Evolutionary conservation across 1,139 yeast genomes (phyloP).

Genomic region (Taphrina communis): DNA sequence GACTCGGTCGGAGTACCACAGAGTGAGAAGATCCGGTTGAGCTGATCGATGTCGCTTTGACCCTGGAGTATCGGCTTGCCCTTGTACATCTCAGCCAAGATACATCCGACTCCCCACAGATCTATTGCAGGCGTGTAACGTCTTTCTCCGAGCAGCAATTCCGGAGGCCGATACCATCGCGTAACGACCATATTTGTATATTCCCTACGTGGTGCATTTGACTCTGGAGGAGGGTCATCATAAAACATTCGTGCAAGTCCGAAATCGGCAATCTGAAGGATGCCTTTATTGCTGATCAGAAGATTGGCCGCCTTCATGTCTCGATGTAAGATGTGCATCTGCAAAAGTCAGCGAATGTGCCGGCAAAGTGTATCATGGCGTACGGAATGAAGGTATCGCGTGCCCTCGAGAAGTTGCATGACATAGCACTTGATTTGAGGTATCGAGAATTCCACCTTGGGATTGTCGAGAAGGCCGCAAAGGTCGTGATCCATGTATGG

Average conservation of each 20-base stretch:
- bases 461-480: conserved; percentile 89
- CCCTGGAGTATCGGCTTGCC: conserved; percentile 86
- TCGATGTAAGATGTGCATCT: conserved; percentile 70
- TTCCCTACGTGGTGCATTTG: conserved; percentile 57
- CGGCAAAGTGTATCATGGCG: background rate
- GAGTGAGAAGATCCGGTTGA: conserved; percentile 75
- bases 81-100: conserved; percentile 86
- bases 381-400: conserved; percentile 73
- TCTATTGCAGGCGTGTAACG: conserved; percentile 93
- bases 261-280: conserved; percentile 87
- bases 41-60: conserved; percentile 86
- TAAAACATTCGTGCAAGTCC: conserved; percentile 85
- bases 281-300: conserved; percentile 75
- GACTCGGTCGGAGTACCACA: conserved; percentile 77
- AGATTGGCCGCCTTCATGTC: conserved; percentile 96
- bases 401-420: conserved; percentile 77
- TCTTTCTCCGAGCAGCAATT: conserved; percentile 81
- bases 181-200: conserved; percentile 95
- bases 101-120: conserved; percentile 97
- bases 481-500: conserved; percentile 94
- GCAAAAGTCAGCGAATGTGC: conserved; percentile 13
- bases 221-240: conserved; percentile 71
- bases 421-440: conserved; percentile 83
- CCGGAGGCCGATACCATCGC: conserved; percentile 97
- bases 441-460: conserved; percentile 64